Base-by-base conservation (phyloP, 345 rosid genomes). In the Nasturtium officinale region DNA sequence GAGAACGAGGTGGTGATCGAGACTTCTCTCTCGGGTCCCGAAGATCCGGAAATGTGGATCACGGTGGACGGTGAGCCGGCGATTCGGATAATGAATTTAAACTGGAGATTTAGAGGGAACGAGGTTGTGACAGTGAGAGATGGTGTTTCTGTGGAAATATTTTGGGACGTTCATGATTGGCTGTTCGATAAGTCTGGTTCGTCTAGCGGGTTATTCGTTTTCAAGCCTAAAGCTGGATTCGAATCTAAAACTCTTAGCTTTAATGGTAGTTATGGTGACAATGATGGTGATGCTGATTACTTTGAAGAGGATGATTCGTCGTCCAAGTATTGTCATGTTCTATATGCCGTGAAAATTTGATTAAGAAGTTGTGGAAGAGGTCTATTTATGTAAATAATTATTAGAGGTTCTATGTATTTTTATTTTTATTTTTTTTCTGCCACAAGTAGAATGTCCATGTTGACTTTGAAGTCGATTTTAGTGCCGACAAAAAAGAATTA, bases 101-200 rank as follows among this genome's bases (percentile, higher is more conserved):
- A 86, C 26, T 90, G 93, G 96, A 82, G 90, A 65, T 90, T 87
- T 61, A 80, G 93, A 66, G 96, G 96, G 54, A 87, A 90, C 21
- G 96, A 90, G 57, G 84, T 67, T 7, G 80, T 90, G 69, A 77
- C 81, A 0, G 76, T 83, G 52, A 76, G 82, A 18, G 69, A 84
- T 16, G 80, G 77, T 73, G 72, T 71, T 18, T 65, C 72, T 0
- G 35, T 90, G 9, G 83, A 90, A 23, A 78, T 90, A 8, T 87
- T 80, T 29, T 87, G 96, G 90, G 96, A 89, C 3, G 89, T 90
- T 35, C 96, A 90, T 50, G 92, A 87, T 48, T 86, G 93, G 96
- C 35, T 90, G 74, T 90, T 85, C 11, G 79, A 71, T 17, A 46
- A 55, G 10, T 68, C 85, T 0, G 77, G 81, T 29, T 73, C 86